Percentiles rank a stretch among this genome's conserved stretches.
These are phyloP conservation scores for Solanum aculeatissimum DNA, from an alignment of 305 asterid genomes.

Conservation along the genomic window DNA sequence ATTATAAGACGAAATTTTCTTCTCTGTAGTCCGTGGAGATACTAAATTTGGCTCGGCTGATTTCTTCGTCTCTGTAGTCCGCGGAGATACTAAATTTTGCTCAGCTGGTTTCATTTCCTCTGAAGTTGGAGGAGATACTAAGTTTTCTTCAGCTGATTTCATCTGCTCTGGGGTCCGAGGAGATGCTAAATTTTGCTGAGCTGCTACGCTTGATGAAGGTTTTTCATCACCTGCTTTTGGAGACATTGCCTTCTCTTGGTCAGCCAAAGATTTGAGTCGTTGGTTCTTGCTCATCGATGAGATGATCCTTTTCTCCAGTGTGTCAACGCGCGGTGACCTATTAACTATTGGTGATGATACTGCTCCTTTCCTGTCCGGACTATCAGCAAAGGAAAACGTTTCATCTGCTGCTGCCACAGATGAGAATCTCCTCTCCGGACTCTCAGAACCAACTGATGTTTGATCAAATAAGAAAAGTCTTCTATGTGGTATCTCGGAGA, in stretches of 20 bases:
- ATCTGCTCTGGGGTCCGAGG: not conserved
- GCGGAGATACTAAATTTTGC: conserved; percentile 32
- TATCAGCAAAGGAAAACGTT: conserved; percentile 1
- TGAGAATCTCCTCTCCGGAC: conserved; percentile 16
- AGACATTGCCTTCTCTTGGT: conserved; percentile 10
- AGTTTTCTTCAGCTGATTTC: conserved; percentile 4
- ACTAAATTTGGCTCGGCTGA: conserved; percentile 38
- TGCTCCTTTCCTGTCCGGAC: conserved; percentile 22
- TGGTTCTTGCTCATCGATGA: conserved; percentile 14
- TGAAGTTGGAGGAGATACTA: conserved; percentile 6
- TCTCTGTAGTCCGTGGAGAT: conserved; percentile 5
- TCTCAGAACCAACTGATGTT: conserved; percentile 34
- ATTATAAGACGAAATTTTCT: conserved; percentile 3
- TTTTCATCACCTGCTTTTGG: conserved; percentile 14
- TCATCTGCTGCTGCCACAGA: conserved; percentile 11
- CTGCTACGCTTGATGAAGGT: conserved; percentile 7
- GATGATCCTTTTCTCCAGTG: conserved; percentile 24
- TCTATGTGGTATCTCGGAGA: conserved; percentile 45
- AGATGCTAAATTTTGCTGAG: conserved; percentile 1
- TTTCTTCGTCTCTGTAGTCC: conserved; percentile 10
- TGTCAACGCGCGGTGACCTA: conserved; percentile 8
- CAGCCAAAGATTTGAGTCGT: conserved; percentile 30
- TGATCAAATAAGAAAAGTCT: conserved; percentile 33
- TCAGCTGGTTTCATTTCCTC: conserved; percentile 20
- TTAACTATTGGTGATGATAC: not conserved